Conservation (phyloP, 345 rosid genomes). For the Turritis glabra region DNA sequence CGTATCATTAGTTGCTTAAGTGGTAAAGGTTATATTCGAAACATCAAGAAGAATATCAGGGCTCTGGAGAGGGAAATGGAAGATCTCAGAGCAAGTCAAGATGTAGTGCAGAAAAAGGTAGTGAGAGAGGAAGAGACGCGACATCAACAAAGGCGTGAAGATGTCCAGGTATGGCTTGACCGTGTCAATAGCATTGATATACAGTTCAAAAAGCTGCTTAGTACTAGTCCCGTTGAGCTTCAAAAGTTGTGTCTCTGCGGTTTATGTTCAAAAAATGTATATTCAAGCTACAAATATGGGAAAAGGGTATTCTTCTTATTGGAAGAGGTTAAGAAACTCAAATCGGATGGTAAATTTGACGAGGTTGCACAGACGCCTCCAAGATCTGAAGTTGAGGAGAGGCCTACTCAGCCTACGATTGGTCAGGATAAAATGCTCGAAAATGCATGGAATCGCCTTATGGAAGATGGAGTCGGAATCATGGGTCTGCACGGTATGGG, state of each 20-base stretch:
- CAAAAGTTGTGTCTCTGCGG: background rate
- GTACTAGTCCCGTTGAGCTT: background rate
- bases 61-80: background rate
- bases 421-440: background rate
- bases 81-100: background rate
- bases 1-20: background rate
- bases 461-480: background rate
- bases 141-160: background rate
- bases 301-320: background rate
- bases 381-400: background rate
- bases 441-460: background rate
- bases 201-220: background rate
- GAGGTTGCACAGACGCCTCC: background rate
- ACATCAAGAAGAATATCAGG: background rate
- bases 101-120: background rate
- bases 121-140: background rate
- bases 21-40: background rate
- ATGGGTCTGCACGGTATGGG: constrained; percentile 2
- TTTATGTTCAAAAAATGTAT: background rate
- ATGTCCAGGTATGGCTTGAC: background rate
- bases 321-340: background rate
- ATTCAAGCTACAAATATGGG: background rate
- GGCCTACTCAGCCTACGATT: background rate
- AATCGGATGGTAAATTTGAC: background rate
- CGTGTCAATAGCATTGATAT: background rate